Evolutionary conservation across 768 basidiomycete species (phyloP).

Genomic region (Coprinopsis cinerea): DNA sequence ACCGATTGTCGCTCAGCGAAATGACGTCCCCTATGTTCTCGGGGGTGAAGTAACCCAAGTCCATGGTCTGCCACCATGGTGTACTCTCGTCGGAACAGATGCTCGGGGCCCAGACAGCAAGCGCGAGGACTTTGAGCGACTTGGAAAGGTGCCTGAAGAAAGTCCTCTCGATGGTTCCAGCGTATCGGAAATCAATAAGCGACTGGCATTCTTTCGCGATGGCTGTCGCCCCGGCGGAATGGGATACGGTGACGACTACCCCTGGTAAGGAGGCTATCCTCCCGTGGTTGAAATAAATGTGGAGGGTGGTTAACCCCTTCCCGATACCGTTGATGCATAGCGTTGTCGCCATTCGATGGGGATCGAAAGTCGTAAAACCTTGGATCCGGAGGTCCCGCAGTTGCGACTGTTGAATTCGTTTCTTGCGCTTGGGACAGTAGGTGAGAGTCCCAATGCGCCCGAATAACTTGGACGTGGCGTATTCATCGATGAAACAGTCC

Average conservation of each 20-base stretch:
- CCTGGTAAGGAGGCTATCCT: no score
- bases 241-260: no score
- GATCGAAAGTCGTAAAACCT: neutral
- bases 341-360: neutral
- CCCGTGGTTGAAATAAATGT: neutral
- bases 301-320: neutral
- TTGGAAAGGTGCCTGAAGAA: neutral
- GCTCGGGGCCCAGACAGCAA: neutral
- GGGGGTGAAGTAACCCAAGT: neutral
- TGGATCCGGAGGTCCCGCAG: neutral
- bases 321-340: neutral
- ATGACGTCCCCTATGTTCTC: neutral
- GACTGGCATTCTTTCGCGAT: neutral
- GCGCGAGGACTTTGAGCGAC: neutral
- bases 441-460: neutral
- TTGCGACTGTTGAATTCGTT: neutral
- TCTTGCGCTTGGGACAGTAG: neutral
- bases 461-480: neutral
- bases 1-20: neutral
- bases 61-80: neutral
- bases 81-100: neutral
- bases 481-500: no score
- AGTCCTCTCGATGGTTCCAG: neutral
- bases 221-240: neutral
- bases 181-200: neutral